Evolutionary conservation across 148 eudicot genomes (phyloP).

Genomic region (Diospyros kaki): DNA sequence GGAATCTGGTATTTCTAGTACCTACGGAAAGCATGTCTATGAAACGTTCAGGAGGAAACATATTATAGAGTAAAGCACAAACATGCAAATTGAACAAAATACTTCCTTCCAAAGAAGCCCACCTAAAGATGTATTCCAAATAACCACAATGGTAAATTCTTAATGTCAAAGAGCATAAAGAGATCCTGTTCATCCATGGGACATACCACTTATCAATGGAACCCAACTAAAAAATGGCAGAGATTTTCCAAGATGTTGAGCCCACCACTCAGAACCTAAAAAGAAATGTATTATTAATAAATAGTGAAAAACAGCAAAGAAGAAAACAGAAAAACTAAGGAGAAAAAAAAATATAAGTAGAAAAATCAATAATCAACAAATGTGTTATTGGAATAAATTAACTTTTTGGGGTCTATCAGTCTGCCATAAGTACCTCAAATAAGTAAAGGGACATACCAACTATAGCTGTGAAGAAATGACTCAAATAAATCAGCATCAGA

Average conservation of each 20-base stretch:
- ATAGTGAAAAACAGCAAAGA: background rate
- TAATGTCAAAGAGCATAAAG: background rate
- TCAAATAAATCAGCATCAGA: constrained; percentile 75
- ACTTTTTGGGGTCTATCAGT: too few relatives aligned
- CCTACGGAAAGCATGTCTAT: background rate
- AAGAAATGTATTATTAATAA: background rate
- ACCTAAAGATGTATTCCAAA: background rate
- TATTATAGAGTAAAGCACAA: background rate
- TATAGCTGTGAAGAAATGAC: constrained; percentile 77
- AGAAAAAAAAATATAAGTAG: too few relatives aligned
- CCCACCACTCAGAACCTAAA: constrained; percentile 98
- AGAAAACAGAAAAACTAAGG: background rate
- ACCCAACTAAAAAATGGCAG: constrained; percentile 83
- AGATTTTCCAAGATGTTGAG: constrained; percentile 68
- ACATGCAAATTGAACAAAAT: background rate
- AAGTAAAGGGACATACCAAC: constrained; percentile 52
- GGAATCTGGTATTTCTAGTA: too few relatives aligned
- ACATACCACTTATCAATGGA: constrained; percentile 67
- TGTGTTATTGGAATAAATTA: too few relatives aligned
- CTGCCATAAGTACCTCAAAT: background rate
- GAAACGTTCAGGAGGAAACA: background rate
- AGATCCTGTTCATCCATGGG: constrained; percentile 7
- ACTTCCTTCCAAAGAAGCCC: background rate
- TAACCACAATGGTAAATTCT: background rate
- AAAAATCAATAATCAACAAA: too few relatives aligned